Conservation (phyloP, 805 yeast genomes). For the Blastobotrys attinorum region DNA sequence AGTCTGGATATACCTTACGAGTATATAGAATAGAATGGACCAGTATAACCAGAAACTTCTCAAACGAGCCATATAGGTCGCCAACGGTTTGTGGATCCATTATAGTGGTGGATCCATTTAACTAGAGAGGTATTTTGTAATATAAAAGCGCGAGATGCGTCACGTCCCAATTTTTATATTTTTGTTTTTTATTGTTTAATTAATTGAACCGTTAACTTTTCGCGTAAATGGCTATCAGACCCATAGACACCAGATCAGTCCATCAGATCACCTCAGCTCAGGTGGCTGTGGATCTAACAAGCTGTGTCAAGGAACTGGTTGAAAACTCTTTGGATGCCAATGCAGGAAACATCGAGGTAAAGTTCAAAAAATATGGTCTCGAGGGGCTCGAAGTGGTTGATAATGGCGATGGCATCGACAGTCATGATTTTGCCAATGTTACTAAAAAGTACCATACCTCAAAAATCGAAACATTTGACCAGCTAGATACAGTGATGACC, state of each 20-base stretch:
- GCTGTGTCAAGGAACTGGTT: constrained; percentile 76
- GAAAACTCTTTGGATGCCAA: constrained; percentile 84
- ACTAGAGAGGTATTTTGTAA: too few species aligned
- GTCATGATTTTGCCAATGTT: constrained; percentile 38
- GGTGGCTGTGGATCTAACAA: constrained; percentile 70
- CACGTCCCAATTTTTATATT: too few species aligned
- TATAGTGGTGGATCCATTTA: neutral
- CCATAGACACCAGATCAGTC: constrained; percentile 46
- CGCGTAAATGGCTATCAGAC: constrained; percentile 23
- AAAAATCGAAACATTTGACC: constrained; percentile 35
- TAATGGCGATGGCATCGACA: constrained; percentile 62
- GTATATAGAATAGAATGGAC: constrained; percentile 49
- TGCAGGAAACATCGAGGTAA: constrained; percentile 58
- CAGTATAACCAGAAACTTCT: constrained; percentile 44
- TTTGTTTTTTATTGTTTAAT: too few species aligned
- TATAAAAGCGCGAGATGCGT: too few species aligned
- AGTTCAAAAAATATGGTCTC: constrained; percentile 62
- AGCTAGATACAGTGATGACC: constrained; percentile 34
- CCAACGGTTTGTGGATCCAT: neutral
- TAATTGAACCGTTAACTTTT: too few species aligned
- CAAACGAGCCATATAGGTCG: constrained; percentile 20
- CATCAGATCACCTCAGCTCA: constrained; percentile 86
- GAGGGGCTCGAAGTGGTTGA: constrained; percentile 65
- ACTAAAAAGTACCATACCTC: constrained; percentile 51
- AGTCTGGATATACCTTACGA: constrained; percentile 45